Evolutionary conservation across 2,329 filamentous ascomycete species (phyloP).

Genomic region (Penicillium oxalicum): DNA sequence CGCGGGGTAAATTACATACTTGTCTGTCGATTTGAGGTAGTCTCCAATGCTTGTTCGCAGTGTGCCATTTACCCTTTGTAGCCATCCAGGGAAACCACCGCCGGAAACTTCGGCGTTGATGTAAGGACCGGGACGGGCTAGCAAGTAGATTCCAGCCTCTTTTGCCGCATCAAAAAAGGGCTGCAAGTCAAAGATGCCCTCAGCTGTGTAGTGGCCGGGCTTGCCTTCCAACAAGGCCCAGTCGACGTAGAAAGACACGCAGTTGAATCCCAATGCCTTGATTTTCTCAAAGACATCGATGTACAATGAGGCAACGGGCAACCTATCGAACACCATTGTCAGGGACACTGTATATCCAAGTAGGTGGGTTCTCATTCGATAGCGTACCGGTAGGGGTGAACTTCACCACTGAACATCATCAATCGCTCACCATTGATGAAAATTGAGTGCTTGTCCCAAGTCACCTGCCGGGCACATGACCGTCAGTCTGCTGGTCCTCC

Average conservation of each 20-base stretch:
- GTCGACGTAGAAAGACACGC: slow-evolving; percentile 71
- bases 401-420: slow-evolving; percentile 67
- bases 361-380: no score
- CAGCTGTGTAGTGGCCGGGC: slow-evolving; percentile 61
- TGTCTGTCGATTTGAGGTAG: slow-evolving; percentile 62
- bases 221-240: slow-evolving; percentile 75
- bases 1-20: slow-evolving; percentile 38
- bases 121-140: slow-evolving; percentile 66
- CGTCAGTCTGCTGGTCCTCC: background rate
- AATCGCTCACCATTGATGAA: slow-evolving; percentile 59
- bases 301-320: slow-evolving; percentile 58
- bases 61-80: slow-evolving; percentile 60
- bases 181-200: slow-evolving; percentile 66
- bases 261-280: slow-evolving; percentile 72
- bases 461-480: slow-evolving; percentile 42
- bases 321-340: slow-evolving; percentile 28
- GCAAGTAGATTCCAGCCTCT: slow-evolving; percentile 67
- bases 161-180: slow-evolving; percentile 71
- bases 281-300: slow-evolving; percentile 77
- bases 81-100: slow-evolving; percentile 76
- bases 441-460: slow-evolving; percentile 51
- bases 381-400: slow-evolving; percentile 59
- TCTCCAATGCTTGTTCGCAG: slow-evolving; percentile 58
- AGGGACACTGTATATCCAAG: background rate
- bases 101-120: slow-evolving; percentile 74